Evolutionary conservation across 2,329 filamentous ascomycete species (phyloP).

Genomic region (Colletotrichum australisinense): DNA sequence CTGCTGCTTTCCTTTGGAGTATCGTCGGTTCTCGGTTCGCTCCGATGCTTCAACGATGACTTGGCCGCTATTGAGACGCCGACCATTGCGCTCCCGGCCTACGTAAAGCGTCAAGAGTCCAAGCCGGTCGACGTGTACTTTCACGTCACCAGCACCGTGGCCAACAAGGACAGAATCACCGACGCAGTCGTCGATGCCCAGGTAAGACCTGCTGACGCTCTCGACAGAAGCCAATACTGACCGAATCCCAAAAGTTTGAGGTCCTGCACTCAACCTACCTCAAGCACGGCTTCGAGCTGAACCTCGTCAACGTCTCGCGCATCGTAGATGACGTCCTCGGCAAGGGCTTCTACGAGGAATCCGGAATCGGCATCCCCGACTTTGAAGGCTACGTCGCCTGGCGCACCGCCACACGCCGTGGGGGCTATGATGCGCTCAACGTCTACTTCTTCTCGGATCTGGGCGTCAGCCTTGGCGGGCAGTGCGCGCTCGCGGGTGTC

Average conservation of each 20-base stretch:
- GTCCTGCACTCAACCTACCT: slow-evolving; percentile 25
- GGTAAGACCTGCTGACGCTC: neutral
- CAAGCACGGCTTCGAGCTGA: slow-evolving; percentile 23
- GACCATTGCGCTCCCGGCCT: neutral
- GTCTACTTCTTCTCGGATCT: slow-evolving; percentile 54
- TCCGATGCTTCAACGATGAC: slow-evolving; percentile 27
- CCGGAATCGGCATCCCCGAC: slow-evolving; percentile 22
- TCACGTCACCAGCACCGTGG: slow-evolving; percentile 62
- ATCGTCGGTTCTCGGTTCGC: neutral
- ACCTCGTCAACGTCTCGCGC: slow-evolving; percentile 29
- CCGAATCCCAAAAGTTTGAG: slow-evolving; percentile 4
- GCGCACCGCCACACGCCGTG: slow-evolving; percentile 52
- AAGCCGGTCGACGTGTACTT: slow-evolving; percentile 51
- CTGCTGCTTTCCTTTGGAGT: slow-evolving; percentile 6
- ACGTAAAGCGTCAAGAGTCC: slow-evolving; percentile 20
- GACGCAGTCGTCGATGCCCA: slow-evolving; percentile 19
- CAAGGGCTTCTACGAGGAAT: slow-evolving; percentile 21
- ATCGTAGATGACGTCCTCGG: slow-evolving; percentile 27
- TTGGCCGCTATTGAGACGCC: neutral
- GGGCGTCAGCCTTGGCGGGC: slow-evolving; percentile 17
- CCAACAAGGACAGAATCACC: slow-evolving; percentile 46
- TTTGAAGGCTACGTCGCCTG: slow-evolving; percentile 26
- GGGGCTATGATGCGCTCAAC: slow-evolving; percentile 55
- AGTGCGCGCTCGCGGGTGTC: slow-evolving; percentile 52
- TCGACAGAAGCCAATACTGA: neutral